These are phyloP conservation scores for Herpetomonas muscarum DNA, from an alignment of 208 protist species.

Conservation along the genomic window DNA sequence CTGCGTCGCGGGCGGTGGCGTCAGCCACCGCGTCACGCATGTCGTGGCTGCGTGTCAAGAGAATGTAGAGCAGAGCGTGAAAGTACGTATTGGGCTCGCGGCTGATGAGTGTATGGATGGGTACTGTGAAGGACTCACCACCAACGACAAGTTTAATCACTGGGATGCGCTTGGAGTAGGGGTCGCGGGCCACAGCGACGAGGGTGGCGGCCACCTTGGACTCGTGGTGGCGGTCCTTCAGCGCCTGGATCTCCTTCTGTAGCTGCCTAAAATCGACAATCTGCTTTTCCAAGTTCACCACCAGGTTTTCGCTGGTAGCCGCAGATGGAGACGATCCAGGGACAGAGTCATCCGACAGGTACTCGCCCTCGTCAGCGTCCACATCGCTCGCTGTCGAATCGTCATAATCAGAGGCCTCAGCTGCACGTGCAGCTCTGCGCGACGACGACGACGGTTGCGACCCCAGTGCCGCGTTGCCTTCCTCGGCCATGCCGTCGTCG, in stretches of 20 bases:
- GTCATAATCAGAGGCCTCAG: background rate
- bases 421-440: background rate
- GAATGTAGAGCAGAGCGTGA: slow-evolving; percentile 24
- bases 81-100: slow-evolving; percentile 29
- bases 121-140: slow-evolving; percentile 74
- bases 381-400: no score
- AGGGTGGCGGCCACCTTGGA: slow-evolving; percentile 17
- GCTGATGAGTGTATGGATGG: slow-evolving; percentile 44
- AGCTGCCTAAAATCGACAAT: slow-evolving; percentile 16
- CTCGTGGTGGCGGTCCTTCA: slow-evolving; percentile 7
- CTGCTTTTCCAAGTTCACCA: slow-evolving; percentile 15
- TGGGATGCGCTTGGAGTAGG: slow-evolving; percentile 7
- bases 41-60: background rate
- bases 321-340: background rate
- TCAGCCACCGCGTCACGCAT: no score
- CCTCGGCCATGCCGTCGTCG: background rate
- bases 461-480: background rate
- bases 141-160: slow-evolving; percentile 75
- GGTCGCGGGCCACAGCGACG: slow-evolving; percentile 6
- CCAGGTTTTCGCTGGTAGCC: slow-evolving; percentile 5
- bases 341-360: no score
- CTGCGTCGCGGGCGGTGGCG: no score
- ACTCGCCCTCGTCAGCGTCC: slow-evolving; percentile 6
- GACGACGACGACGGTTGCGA: slow-evolving; percentile 2
- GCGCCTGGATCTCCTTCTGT: slow-evolving; percentile 13